Conservation (phyloP, 345 rosid genomes). For the rapeseed (Brassica napus) region DNA sequence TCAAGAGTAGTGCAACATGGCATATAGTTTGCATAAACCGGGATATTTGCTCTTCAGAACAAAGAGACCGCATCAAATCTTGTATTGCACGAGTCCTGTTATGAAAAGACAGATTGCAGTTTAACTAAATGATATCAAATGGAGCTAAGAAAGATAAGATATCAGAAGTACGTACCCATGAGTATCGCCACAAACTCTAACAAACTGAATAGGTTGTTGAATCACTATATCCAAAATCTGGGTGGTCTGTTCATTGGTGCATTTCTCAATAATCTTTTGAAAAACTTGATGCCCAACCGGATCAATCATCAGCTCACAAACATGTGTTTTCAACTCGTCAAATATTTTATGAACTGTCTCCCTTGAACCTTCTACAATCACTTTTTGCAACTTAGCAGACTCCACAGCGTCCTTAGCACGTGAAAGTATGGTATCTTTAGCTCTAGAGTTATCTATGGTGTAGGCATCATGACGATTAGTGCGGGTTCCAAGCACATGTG, state of each 20-base stretch:
- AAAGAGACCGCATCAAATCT: constrained; percentile 51
- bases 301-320: not conserved
- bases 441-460: not conserved
- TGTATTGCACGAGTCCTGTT: constrained; percentile 9
- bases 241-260: not conserved
- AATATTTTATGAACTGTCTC: not conserved
- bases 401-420: not conserved
- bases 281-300: not conserved
- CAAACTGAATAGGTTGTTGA: not conserved
- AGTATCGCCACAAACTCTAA: not conserved
- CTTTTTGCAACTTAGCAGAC: not conserved
- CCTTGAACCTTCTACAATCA: not conserved
- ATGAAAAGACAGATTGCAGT: not conserved
- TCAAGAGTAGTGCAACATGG: constrained; percentile 26
- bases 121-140: not conserved
- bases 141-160: not conserved
- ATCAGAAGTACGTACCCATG: not conserved
- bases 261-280: not conserved
- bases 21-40: constrained; percentile 43
- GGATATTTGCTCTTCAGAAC: constrained; percentile 41
- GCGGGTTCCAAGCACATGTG: not conserved
- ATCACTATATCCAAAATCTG: not conserved
- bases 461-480: not conserved
- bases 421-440: not conserved
- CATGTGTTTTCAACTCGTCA: not conserved